Evolutionary conservation across 805 yeast genomes (phyloP).

Genomic region (Starmera dryadoides): DNA sequence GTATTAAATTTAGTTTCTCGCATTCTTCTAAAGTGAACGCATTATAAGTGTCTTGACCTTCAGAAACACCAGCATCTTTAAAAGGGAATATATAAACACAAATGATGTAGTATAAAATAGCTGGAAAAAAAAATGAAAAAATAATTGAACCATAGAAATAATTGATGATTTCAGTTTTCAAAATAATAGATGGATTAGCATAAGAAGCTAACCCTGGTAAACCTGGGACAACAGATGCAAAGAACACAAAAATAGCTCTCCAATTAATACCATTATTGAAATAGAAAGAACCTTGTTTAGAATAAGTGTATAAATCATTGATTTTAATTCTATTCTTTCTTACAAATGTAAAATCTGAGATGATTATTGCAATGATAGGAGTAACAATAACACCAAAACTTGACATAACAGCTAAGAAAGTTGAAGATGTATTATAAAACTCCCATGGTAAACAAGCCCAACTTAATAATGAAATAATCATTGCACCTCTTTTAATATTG

Average conservation of each 20-base stretch:
- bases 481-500: constrained; percentile 30
- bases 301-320: constrained; percentile 26
- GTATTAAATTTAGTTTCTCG: constrained; percentile 13
- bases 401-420: constrained; percentile 28
- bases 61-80: constrained; percentile 10
- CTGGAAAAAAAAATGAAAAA: constrained; percentile 23
- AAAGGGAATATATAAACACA: constrained; percentile 21
- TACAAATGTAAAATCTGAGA: constrained; percentile 28
- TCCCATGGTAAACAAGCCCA: constrained; percentile 35
- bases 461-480: constrained; percentile 24
- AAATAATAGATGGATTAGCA: constrained; percentile 18
- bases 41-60: constrained; percentile 19
- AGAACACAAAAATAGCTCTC: constrained; percentile 21
- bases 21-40: constrained; percentile 24
- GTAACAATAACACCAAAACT: constrained; percentile 31
- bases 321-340: constrained; percentile 24
- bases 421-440: constrained; percentile 29
- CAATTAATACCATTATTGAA: constrained; percentile 25
- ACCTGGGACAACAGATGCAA: constrained; percentile 26
- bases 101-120: constrained; percentile 17
- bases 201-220: constrained; percentile 30
- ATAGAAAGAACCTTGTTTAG: constrained; percentile 22
- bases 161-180: constrained; percentile 18
- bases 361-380: constrained; percentile 27
- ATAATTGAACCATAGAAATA: constrained; percentile 24